Conservation (phyloP, 2,329 filamentous ascomycete genomes). For the Cladosporium sp. region DNA sequence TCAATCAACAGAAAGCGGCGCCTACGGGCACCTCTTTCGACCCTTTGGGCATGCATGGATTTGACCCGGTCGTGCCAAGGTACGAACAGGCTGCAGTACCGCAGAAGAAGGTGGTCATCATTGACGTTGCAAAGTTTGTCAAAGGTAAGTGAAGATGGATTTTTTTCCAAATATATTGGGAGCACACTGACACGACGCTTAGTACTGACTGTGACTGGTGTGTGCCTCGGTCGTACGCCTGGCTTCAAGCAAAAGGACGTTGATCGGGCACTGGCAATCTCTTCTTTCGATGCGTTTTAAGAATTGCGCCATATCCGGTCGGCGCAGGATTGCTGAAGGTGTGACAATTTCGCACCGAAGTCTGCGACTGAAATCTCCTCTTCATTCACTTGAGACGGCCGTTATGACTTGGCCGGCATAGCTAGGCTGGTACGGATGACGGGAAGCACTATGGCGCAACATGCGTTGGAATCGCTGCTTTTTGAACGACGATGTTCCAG, state of each 20-base stretch:
- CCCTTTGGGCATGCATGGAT: not conserved
- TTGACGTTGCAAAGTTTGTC: slow-evolving; percentile 48
- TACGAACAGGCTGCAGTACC: not conserved
- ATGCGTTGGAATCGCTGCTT: not conserved
- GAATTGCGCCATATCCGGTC: not conserved
- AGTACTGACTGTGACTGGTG: slow-evolving; percentile 39
- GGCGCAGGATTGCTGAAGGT: not conserved
- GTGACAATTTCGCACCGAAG: not conserved
- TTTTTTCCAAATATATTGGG: not conserved
- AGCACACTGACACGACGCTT: not conserved
- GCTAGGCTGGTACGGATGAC: not conserved
- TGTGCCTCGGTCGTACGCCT: slow-evolving; percentile 49
- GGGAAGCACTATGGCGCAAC: not conserved
- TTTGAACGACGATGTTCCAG: not conserved
- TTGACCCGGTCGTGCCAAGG: not conserved
- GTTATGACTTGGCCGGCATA: not conserved
- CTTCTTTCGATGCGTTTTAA: slow-evolving; percentile 31
- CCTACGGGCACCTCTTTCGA: not conserved
- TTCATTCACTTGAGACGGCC: not conserved
- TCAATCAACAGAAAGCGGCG: not conserved
- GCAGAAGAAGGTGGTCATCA: slow-evolving; percentile 39
- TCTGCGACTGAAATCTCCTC: not conserved
- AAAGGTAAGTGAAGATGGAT: slow-evolving; percentile 41
- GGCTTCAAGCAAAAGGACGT: slow-evolving; percentile 48
- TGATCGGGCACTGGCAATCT: slow-evolving; percentile 42